Conservation (phyloP, 352 stramenopile species). For the Pythium myriotylum region DNA sequence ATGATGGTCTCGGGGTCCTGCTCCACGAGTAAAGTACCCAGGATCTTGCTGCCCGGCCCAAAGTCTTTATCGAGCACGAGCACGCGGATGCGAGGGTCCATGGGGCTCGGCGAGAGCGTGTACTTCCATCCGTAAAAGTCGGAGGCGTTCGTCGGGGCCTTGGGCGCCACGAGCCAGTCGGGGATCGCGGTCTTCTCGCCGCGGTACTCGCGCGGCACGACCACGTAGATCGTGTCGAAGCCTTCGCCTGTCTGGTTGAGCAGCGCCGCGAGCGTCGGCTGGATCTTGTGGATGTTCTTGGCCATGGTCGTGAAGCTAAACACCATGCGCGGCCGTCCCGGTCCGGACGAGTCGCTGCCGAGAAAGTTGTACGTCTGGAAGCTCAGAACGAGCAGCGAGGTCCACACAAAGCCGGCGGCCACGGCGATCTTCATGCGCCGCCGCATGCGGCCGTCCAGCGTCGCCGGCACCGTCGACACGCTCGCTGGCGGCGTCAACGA, state of each 20-base stretch:
- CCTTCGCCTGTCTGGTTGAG: slow-evolving; percentile 40
- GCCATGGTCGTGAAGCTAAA: slow-evolving; percentile 66
- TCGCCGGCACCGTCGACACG: slow-evolving; percentile 11
- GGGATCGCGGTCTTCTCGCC: slow-evolving; percentile 41
- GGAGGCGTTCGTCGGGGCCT: slow-evolving; percentile 16
- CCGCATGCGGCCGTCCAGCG: slow-evolving; percentile 8
- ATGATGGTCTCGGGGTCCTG: too few relatives aligned
- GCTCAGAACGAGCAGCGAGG: slow-evolving; percentile 37
- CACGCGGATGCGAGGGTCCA: slow-evolving; percentile 37
- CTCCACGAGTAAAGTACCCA: too few relatives aligned
- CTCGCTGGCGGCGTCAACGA: neutral
- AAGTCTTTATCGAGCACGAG: slow-evolving; percentile 60
- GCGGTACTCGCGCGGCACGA: slow-evolving; percentile 45
- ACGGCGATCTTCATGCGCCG: slow-evolving; percentile 36
- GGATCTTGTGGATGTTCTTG: slow-evolving; percentile 36
- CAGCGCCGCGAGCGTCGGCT: slow-evolving; percentile 40
- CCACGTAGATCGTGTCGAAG: slow-evolving; percentile 54
- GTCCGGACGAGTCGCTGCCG: slow-evolving; percentile 24
- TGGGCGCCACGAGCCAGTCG: slow-evolving; percentile 37
- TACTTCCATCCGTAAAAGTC: slow-evolving; percentile 43
- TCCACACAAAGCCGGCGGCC: slow-evolving; percentile 36
- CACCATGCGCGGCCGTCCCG: slow-evolving; percentile 44
- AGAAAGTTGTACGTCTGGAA: slow-evolving; percentile 41
- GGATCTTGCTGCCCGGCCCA: slow-evolving; percentile 57
- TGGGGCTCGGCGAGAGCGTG: slow-evolving; percentile 35